phyloP scores from a whole-genome alignment of 148 eudicot species.

The Rhododendron simsii region DNA sequence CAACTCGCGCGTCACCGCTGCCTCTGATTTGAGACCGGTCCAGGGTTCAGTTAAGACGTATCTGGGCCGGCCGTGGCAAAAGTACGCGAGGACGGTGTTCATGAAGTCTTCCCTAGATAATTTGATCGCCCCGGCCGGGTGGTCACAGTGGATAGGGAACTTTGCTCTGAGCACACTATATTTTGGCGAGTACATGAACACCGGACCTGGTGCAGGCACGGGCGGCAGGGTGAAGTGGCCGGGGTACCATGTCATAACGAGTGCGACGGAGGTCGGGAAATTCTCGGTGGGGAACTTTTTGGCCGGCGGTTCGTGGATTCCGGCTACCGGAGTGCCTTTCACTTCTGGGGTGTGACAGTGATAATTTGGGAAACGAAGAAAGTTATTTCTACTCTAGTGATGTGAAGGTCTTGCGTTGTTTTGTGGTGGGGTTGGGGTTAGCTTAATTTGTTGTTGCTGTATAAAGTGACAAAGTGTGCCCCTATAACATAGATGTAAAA shows the following conservation, averaged over 20 bases:
- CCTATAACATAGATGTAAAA: too few relatives aligned
- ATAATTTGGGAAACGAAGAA: too few relatives aligned
- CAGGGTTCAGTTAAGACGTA: slow-evolving; percentile 25
- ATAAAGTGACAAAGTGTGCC: too few relatives aligned
- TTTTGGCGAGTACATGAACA: slow-evolving; percentile 54
- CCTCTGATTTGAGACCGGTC: slow-evolving; percentile 15
- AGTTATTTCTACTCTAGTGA: too few relatives aligned
- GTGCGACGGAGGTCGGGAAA: slow-evolving; percentile 27
- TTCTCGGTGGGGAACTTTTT: slow-evolving; percentile 47
- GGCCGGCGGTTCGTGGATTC: slow-evolving; percentile 49
- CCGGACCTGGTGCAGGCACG: slow-evolving; percentile 45
- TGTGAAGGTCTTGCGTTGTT: not conserved
- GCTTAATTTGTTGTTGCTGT: too few relatives aligned
- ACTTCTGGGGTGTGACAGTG: slow-evolving; percentile 35
- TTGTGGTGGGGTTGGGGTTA: not conserved
- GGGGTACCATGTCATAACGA: slow-evolving; percentile 38
- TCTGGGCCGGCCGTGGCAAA: slow-evolving; percentile 49
- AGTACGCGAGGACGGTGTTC: slow-evolving; percentile 43
- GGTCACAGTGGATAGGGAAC: slow-evolving; percentile 46
- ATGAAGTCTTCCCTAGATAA: slow-evolving; percentile 35
- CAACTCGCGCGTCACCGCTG: slow-evolving; percentile 13
- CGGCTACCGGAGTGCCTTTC: slow-evolving; percentile 42
- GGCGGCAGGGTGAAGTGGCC: slow-evolving; percentile 52
- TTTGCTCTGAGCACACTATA: slow-evolving; percentile 43
- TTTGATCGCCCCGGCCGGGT: slow-evolving; percentile 35